phyloP scores from a whole-genome alignment of 169 alveolate genomes.

The Miamiensis avidus region DNA sequence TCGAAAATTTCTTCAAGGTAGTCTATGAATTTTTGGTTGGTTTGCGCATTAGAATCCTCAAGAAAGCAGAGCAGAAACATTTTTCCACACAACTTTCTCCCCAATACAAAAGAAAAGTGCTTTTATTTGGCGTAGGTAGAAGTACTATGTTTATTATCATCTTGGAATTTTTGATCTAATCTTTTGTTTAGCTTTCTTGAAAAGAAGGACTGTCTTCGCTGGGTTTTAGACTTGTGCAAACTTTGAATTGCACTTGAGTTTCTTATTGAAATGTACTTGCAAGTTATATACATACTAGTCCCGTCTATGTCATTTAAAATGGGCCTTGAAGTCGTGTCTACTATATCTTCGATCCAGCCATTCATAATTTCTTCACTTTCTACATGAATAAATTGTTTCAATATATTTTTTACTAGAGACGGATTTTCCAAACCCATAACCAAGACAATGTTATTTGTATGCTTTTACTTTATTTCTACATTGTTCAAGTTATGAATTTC shows the following conservation, averaged over 20 bases:
- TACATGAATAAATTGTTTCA: background rate
- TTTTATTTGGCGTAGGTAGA: background rate
- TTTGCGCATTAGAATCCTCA: background rate
- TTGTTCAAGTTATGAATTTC: no score
- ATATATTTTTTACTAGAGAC: no score
- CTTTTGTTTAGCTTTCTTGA: no score
- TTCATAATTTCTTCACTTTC: background rate
- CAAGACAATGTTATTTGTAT: background rate
- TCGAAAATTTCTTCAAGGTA: background rate
- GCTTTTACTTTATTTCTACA: background rate
- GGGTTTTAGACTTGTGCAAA: no score
- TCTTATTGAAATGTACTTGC: background rate
- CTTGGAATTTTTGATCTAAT: background rate
- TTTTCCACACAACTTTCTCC: background rate
- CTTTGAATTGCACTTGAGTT: no score
- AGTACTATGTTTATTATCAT: no score
- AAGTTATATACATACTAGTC: background rate
- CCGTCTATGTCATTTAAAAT: background rate
- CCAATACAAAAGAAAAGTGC: background rate
- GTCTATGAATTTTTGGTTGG: background rate
- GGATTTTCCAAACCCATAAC: background rate
- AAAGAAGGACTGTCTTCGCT: no score
- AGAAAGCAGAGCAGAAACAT: background rate
- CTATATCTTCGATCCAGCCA: background rate
- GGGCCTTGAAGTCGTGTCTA: background rate